Conservation (phyloP, 768 basidiomycete species). For the Collybia mongolica region DNA sequence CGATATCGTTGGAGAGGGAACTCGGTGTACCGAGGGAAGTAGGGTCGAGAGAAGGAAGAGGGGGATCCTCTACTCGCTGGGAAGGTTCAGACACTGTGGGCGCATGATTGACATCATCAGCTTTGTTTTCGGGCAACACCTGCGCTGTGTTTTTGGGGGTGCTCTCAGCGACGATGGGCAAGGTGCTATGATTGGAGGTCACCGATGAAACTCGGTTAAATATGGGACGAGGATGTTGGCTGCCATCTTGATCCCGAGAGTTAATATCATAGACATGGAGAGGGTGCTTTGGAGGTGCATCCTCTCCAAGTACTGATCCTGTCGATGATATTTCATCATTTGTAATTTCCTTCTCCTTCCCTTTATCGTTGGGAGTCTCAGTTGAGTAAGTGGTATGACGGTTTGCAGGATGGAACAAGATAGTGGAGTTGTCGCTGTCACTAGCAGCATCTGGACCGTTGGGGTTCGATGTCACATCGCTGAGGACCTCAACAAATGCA, state of each 20-base stretch:
- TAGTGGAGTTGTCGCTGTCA: conserved; percentile 29
- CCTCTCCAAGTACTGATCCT: conserved; percentile 38
- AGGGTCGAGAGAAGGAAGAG: conserved; percentile 45
- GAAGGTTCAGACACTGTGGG: not conserved
- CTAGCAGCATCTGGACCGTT: conserved; percentile 22
- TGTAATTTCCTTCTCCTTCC: conserved; percentile 44
- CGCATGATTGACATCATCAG: not conserved
- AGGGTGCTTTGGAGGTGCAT: conserved; percentile 53
- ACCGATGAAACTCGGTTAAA: not conserved
- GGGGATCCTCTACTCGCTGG: conserved; percentile 37
- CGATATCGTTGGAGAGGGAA: conserved; percentile 64
- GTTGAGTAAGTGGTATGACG: conserved; percentile 5
- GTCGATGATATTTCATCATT: conserved; percentile 34
- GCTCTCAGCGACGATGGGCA: conserved; percentile 27
- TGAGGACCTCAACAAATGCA: conserved; percentile 62
- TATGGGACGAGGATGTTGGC: conserved; percentile 5
- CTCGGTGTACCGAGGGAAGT: conserved; percentile 15
- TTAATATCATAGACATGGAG: conserved; percentile 56
- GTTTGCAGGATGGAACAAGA: conserved; percentile 16
- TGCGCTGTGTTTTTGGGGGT: conserved; percentile 30
- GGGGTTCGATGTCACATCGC: conserved; percentile 25
- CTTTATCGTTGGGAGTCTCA: conserved; percentile 35
- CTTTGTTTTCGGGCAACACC: conserved; percentile 8
- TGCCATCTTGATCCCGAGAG: conserved; percentile 7
- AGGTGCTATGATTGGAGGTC: not conserved